These are phyloP conservation scores for Solanum medicagineum DNA, from an alignment of 257 asterid genomes.

Conservation along the genomic window DNA sequence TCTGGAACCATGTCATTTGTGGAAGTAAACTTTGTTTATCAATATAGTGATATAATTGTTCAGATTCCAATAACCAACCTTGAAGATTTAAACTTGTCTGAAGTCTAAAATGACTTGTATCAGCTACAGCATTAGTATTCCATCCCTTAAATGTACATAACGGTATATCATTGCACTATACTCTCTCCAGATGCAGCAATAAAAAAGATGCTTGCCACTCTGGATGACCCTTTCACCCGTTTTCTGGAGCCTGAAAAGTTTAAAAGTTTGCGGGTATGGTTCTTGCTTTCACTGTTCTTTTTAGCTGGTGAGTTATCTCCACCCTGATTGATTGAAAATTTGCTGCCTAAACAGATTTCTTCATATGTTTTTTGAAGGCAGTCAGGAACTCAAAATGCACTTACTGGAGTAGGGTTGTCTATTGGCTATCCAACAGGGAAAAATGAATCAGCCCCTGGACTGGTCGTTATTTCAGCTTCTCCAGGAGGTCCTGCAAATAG, in stretches of 20 bases:
- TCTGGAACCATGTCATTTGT: neutral
- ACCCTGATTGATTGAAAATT: neutral
- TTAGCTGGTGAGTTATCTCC: neutral
- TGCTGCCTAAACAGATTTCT: slow-evolving; percentile 10
- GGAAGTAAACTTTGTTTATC: neutral
- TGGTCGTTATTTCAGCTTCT: slow-evolving; percentile 81
- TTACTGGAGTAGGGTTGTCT: slow-evolving; percentile 93
- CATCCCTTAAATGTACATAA: neutral
- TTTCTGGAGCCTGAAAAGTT: slow-evolving; percentile 90
- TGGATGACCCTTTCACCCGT: slow-evolving; percentile 94
- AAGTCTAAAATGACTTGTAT: neutral
- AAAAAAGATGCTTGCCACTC: slow-evolving; percentile 86
- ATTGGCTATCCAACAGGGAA: slow-evolving; percentile 74
- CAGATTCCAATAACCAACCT: neutral
- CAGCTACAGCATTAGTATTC: neutral
- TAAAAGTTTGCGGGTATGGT: slow-evolving; percentile 76
- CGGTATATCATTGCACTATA: neutral
- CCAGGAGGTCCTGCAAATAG: slow-evolving; percentile 94
- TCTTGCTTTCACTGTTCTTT: slow-evolving; percentile 10
- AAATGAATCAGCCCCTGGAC: slow-evolving; percentile 52
- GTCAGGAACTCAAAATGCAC: slow-evolving; percentile 84
- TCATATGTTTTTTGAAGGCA: slow-evolving; percentile 69
- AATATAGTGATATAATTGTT: neutral
- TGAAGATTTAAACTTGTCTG: neutral
- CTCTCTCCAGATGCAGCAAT: slow-evolving; percentile 65